phyloP scores from a whole-genome alignment of 371 early-diverging fungal genomes.

The Circinella umbellata region DNA sequence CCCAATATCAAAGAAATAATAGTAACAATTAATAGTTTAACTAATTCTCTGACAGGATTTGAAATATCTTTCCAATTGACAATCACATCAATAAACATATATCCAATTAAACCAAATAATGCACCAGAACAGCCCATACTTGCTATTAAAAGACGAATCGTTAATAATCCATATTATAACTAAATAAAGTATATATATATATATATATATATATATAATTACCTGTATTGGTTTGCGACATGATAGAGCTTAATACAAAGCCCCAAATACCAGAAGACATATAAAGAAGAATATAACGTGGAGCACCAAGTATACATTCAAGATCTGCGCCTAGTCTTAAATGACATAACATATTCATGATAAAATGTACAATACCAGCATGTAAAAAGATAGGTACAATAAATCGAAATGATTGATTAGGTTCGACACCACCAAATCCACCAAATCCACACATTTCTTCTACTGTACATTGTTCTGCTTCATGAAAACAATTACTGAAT shows the following conservation, averaged over 20 bases:
- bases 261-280: conserved; percentile 79
- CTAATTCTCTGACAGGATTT: conserved; percentile 71
- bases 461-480: conserved; percentile 46
- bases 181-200: not conserved
- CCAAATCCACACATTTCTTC: conserved; percentile 62
- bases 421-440: conserved; percentile 44
- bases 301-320: conserved; percentile 77
- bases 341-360: conserved; percentile 80
- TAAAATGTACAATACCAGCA: conserved; percentile 81
- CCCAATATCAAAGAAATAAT: conserved; percentile 71
- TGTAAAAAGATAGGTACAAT: conserved; percentile 87
- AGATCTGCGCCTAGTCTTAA: conserved; percentile 72
- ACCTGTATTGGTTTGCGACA: conserved; percentile 57
- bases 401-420: conserved; percentile 84
- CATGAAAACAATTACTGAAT: conserved; percentile 30
- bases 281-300: conserved; percentile 78
- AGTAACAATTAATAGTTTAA: conserved; percentile 69
- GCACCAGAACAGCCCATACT: conserved; percentile 88
- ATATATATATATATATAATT: conserved; percentile 7
- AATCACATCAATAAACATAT: conserved; percentile 79
- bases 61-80: conserved; percentile 78
- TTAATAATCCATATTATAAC: no score
- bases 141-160: conserved; percentile 43
- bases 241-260: conserved; percentile 80
- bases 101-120: conserved; percentile 82